Percentiles rank a stretch among this genome's conserved stretches.
Evolutionary conservation across 2,329 filamentous ascomycete genomes (phyloP).

Genomic region (Colletotrichum musae): DNA sequence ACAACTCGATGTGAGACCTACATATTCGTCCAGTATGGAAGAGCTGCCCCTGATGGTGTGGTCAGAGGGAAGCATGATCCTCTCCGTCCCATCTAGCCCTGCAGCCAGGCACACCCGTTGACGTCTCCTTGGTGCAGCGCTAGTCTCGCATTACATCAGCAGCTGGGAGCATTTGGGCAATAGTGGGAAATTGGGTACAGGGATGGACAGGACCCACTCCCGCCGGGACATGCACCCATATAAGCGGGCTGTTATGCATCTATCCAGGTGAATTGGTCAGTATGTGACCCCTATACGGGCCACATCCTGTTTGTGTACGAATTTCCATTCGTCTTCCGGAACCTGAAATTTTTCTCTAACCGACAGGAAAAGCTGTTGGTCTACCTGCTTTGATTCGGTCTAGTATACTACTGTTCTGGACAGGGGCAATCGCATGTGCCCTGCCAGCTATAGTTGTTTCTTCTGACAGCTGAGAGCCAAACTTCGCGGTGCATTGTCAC

Average conservation of each 20-base stretch:
- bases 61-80: conserved; percentile 33
- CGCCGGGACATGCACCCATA: conserved; percentile 30
- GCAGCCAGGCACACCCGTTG: conserved; percentile 32
- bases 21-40: conserved; percentile 25
- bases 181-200: conserved; percentile 10
- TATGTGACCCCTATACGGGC: conserved; percentile 33
- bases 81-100: conserved; percentile 33
- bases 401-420: background rate
- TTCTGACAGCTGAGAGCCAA: conserved; percentile 9
- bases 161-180: conserved; percentile 6
- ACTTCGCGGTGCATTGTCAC: conserved; percentile 4
- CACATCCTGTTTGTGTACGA: conserved; percentile 37
- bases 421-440: conserved; percentile 11
- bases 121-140: conserved; percentile 17
- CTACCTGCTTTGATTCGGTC: background rate
- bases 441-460: background rate
- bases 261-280: conserved; percentile 37
- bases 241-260: conserved; percentile 41
- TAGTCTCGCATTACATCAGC: conserved; percentile 40
- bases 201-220: conserved; percentile 21
- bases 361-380: conserved; percentile 6
- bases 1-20: conserved; percentile 37
- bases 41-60: conserved; percentile 32
- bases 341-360: conserved; percentile 28
- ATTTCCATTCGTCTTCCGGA: conserved; percentile 26